phyloP scores from a whole-genome alignment of 1,284 basidiomycete species.

The Cryptococcus maquisensis region DNA sequence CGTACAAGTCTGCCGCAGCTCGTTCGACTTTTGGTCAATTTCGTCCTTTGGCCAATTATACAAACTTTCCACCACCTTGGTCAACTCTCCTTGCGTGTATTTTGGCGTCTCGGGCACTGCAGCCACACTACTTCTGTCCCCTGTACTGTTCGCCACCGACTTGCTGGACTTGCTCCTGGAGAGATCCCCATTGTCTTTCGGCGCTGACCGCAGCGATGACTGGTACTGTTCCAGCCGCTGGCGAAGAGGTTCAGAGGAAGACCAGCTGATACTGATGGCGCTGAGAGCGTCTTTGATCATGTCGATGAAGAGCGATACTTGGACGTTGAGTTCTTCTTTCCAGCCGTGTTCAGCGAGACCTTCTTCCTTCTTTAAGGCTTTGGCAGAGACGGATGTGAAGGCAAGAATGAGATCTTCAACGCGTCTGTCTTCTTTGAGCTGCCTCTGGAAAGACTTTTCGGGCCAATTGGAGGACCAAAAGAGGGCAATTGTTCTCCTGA shows the following conservation, averaged over 20 bases:
- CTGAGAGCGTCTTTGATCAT: conserved; percentile 63
- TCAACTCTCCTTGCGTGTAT: not conserved
- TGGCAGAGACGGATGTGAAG: conserved; percentile 74
- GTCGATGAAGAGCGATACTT: conserved; percentile 81
- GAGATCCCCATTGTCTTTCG: too few species aligned
- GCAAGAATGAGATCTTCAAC: conserved; percentile 95
- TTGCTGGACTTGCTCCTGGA: too few species aligned
- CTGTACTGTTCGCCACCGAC: too few species aligned
- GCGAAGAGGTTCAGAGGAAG: too few species aligned
- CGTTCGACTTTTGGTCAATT: conserved; percentile 4
- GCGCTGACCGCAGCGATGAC: too few species aligned
- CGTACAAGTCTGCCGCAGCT: conserved; percentile 20
- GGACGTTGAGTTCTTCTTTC: conserved; percentile 87
- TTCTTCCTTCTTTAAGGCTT: conserved; percentile 69
- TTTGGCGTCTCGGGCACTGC: not conserved
- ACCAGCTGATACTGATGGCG: too few species aligned
- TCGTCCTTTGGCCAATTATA: conserved; percentile 6
- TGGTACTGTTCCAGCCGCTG: too few species aligned
- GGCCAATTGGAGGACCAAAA: conserved; percentile 81
- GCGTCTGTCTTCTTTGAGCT: conserved; percentile 93
- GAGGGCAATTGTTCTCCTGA: conserved; percentile 78
- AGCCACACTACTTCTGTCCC: not conserved
- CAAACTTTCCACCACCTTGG: not conserved
- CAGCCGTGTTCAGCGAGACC: conserved; percentile 73
- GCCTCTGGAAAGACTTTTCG: conserved; percentile 73